phyloP scores from a whole-genome alignment of 768 basidiomycete species.

The Pleurotus platypus region DNA sequence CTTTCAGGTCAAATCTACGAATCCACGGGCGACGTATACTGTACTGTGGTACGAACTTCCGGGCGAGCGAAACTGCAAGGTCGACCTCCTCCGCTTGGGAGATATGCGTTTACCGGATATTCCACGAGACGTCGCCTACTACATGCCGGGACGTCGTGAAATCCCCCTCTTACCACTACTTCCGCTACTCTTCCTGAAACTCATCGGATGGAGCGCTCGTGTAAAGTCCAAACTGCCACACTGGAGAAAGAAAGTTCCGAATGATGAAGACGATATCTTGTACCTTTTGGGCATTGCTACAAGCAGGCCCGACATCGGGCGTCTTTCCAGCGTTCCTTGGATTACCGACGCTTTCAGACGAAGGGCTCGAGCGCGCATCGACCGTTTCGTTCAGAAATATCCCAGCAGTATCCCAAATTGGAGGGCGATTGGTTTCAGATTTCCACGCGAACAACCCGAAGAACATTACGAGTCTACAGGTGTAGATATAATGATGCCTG shows the following conservation, averaged over 20 bases:
- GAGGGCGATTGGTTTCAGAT: background rate
- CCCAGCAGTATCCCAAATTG: background rate
- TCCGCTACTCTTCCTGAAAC: slow-evolving; percentile 34
- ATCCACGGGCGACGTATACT: background rate
- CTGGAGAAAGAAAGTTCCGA: slow-evolving; percentile 31
- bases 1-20: background rate
- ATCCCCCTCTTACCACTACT: slow-evolving; percentile 36
- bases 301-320: background rate
- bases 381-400: background rate
- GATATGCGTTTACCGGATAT: background rate
- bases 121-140: background rate
- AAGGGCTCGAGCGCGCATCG: background rate
- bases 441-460: too few relatives aligned
- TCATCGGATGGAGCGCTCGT: slow-evolving; percentile 41
- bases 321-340: background rate
- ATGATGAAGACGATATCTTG: slow-evolving; percentile 38
- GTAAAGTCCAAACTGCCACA: slow-evolving; percentile 22
- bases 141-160: background rate
- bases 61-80: background rate
- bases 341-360: background rate
- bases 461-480: too few relatives aligned
- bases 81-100: background rate
- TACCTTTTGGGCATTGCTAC: slow-evolving; percentile 35
- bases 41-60: background rate
- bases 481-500: too few relatives aligned